Conservation (phyloP, 306 rosid genomes). For the Albizia julibrissin region DNA sequence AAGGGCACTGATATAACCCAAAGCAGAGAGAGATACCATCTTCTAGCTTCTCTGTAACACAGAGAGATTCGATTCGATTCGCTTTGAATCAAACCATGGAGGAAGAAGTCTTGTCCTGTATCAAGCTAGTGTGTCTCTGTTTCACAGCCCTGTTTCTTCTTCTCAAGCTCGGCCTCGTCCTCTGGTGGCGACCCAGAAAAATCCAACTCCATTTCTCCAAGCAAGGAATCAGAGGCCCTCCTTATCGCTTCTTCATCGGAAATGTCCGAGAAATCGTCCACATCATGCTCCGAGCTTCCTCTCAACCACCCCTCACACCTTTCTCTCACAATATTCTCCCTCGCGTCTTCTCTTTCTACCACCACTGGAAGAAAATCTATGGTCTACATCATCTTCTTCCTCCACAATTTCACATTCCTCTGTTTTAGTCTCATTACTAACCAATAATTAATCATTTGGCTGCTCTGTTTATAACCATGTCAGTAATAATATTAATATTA, state of each 20-base stretch:
- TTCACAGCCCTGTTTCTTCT: conserved; percentile 33
- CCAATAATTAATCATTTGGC: not conserved
- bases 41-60: not conserved
- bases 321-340: conserved; percentile 94
- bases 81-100: not conserved
- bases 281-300: conserved; percentile 90
- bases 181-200: conserved; percentile 93
- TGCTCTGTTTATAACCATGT: not conserved
- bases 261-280: conserved; percentile 71
- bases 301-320: conserved; percentile 83
- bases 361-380: conserved; percentile 94
- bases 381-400: conserved; percentile 44
- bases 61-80: not conserved
- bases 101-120: conserved; percentile 52
- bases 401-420: conserved; percentile 35
- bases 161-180: conserved; percentile 49
- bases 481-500: too few relatives aligned
- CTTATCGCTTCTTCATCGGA: conserved; percentile 94
- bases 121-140: conserved; percentile 44
- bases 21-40: not conserved
- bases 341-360: conserved; percentile 89
- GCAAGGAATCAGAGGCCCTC: conserved; percentile 96
- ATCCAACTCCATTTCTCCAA: conserved; percentile 74
- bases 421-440: not conserved
- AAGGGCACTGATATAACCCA: not conserved